Evolutionary conservation across 2,329 filamentous ascomycete genomes (phyloP).

Genomic region (Apiospora arundinis): DNA sequence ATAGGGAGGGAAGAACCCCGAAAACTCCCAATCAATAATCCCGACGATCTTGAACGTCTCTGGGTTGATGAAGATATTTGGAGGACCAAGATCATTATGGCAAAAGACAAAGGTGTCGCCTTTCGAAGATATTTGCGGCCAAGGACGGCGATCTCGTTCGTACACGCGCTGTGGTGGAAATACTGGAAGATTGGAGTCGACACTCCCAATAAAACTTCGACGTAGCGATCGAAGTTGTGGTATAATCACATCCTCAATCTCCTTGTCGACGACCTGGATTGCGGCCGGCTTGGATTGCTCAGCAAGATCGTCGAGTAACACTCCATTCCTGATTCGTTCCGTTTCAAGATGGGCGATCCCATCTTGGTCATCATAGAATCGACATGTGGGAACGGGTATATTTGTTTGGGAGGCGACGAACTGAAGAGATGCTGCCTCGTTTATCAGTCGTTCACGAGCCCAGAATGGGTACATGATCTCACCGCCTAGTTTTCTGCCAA

Average conservation of each 20-base stretch:
- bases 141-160: constrained; percentile 15
- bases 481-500: too few species aligned
- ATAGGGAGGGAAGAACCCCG: too few species aligned
- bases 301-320: constrained; percentile 4
- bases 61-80: constrained; percentile 12
- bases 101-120: constrained; percentile 8
- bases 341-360: constrained; percentile 6
- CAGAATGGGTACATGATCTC: too few species aligned
- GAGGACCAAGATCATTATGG: constrained; percentile 7
- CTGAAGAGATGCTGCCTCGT: too few species aligned
- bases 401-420: too few species aligned
- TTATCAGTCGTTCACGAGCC: too few species aligned
- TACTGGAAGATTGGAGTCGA: constrained; percentile 8
- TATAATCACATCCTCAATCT: constrained; percentile 4
- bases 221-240: constrained; percentile 12
- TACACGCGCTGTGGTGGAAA: constrained; percentile 8
- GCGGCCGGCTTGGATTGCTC: constrained; percentile 2
- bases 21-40: too few species aligned
- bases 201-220: constrained; percentile 15
- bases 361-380: constrained; percentile 4
- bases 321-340: constrained; percentile 7
- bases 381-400: too few species aligned
- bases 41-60: too few species aligned
- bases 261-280: constrained; percentile 8
- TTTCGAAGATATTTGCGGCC: constrained; percentile 14